These are phyloP conservation scores for Candida namnaoensis DNA, from an alignment of 805 yeast species.

Conservation along the genomic window DNA sequence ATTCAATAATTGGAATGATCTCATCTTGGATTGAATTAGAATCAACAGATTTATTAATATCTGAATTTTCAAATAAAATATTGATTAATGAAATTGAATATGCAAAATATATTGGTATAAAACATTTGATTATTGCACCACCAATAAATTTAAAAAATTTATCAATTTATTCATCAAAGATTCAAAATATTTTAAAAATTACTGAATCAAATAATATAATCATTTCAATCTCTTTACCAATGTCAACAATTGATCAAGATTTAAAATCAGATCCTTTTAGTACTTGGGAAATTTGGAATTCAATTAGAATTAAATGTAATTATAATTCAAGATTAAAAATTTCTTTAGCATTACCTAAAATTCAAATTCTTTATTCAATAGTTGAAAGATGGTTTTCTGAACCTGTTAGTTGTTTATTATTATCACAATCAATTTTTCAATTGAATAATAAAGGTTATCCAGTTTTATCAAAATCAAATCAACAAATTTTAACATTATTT, in stretches of 20 bases:
- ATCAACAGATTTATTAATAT: conserved; percentile 35
- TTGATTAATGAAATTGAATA: conserved; percentile 48
- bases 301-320: conserved; percentile 46
- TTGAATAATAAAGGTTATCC: conserved; percentile 56
- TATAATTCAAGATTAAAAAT: conserved; percentile 54
- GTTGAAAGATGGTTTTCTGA: conserved; percentile 60
- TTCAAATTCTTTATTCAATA: conserved; percentile 39
- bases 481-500: conserved; percentile 35
- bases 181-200: conserved; percentile 23
- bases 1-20: conserved; percentile 42
- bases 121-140: conserved; percentile 50
- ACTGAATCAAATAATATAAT: conserved; percentile 17
- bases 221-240: conserved; percentile 39
- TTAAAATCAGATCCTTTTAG: conserved; percentile 36
- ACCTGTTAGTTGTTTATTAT: conserved; percentile 48
- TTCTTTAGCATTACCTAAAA: conserved; percentile 66
- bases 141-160: conserved; percentile 49
- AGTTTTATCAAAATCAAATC: conserved; percentile 52
- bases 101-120: conserved; percentile 51
- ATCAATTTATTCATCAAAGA: conserved; percentile 37
- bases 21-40: conserved; percentile 70
- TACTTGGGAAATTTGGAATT: conserved; percentile 73
- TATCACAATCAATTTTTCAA: conserved; percentile 49
- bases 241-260: conserved; percentile 33
- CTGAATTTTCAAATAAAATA: conserved; percentile 49